A percentile compares a stretch with the other conserved stretches of the same genome.
Evolutionary conservation across 345 rosid genomes (phyloP).

Genomic region (Firmiana major): DNA sequence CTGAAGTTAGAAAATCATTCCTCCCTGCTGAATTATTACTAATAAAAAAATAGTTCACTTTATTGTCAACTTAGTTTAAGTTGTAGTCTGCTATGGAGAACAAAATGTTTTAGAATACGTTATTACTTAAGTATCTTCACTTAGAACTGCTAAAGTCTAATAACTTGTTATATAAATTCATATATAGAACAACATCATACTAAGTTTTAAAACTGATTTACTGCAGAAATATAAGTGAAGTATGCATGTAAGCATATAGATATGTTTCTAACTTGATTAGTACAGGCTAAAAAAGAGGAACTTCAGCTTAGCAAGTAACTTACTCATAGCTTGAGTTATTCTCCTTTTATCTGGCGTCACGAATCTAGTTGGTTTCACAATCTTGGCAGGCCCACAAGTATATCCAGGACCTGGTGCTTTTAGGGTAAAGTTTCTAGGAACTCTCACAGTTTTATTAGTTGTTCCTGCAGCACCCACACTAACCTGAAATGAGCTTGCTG

Average conservation of each 20-base stretch:
- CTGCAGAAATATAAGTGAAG: not conserved
- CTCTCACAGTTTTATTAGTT: slow-evolving; percentile 64
- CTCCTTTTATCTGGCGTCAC: slow-evolving; percentile 65
- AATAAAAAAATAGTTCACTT: not conserved
- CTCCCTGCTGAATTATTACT: not conserved
- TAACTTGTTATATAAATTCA: not conserved
- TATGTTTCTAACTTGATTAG: not conserved
- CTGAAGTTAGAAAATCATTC: slow-evolving; percentile 2
- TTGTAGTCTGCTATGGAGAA: not conserved
- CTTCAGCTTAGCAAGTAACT: slow-evolving; percentile 30
- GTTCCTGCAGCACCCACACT: slow-evolving; percentile 89
- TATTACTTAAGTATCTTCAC: not conserved
- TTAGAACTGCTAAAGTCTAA: not conserved
- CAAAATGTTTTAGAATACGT: not conserved
- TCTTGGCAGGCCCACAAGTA: slow-evolving; percentile 78
- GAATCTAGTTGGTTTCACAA: slow-evolving; percentile 64
- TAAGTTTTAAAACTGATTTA: not conserved
- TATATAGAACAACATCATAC: not conserved
- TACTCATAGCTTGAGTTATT: slow-evolving; percentile 91
- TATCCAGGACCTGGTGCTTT: slow-evolving; percentile 93
- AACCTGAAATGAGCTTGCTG: slow-evolving; percentile 76
- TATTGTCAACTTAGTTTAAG: not conserved
- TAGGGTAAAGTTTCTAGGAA: slow-evolving; percentile 81
- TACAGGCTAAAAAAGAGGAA: not conserved
- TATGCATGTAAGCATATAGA: not conserved